Evolutionary conservation across 139 green algal genomes (phyloP), one percentile per base, ranked within the genome.

Genomic region (Trebouxia sp.): DNA sequence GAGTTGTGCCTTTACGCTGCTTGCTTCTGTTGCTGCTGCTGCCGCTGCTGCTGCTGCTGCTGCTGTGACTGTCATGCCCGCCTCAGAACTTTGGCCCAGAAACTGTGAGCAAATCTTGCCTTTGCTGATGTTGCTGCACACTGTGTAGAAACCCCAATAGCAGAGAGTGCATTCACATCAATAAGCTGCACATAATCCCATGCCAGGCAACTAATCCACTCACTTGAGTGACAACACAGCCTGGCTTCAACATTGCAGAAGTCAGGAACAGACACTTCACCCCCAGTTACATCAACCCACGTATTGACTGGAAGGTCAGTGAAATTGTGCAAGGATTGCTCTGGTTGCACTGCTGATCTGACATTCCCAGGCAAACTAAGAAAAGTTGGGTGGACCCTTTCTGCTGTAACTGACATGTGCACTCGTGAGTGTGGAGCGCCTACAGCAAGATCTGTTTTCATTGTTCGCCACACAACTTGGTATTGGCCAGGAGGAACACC

Each of bases 221-320:
- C 62, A 30, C 62, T 35, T 42, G 62, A 72, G 35, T 72, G 62
- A 43, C 62, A 72, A 32, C 62, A 72, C 11, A 72, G 15, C 10
- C 35, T 72, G 32, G 35, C 11, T 45, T 22, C 15, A 8, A 72
- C 35, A n/a, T 72, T 41, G 32, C 32, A 6, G 43, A 72, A 72
- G 12, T 72, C 62, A 72, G 3, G 5, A 43, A 72, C 28, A 35
- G 12, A 12, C 5, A 72, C 11, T 5, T 17, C 26, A 8, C 62
- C 62, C 26, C 32, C 32, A 45, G 32, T 14, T 1, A 72, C 32
- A 45, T 72, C 62, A 42, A 43, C 9, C 62, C 62, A 72, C 4
- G n/a, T 32, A 5, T 4, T 11, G 11, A 28, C 62, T 45, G 35
- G 32, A 0, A 72, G 32, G 12, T 0, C 20, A n/a, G 42, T 45